Evolutionary conservation across 2,329 filamentous ascomycete genomes (phyloP).

Genomic region (Talaromyces sp.): DNA sequence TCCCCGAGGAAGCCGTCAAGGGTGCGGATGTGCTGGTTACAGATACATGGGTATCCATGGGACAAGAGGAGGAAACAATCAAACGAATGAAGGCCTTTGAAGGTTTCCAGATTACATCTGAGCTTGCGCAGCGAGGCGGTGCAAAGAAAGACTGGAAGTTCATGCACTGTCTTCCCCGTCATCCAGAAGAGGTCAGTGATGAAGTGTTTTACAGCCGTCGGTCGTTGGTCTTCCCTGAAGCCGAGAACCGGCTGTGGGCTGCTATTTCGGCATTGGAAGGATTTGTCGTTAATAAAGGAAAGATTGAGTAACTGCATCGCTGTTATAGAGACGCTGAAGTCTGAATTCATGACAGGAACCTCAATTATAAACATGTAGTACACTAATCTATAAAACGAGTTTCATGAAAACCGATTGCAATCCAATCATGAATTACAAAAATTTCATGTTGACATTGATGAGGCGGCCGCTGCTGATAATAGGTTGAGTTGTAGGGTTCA

Average conservation of each 20-base stretch:
- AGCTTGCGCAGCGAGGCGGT: conserved; percentile 76
- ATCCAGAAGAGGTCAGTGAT: conserved; percentile 88
- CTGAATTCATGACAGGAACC: background rate
- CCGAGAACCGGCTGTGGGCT: conserved; percentile 90
- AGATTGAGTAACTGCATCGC: conserved; percentile 49
- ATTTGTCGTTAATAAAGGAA: conserved; percentile 93
- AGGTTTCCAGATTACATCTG: conserved; percentile 87
- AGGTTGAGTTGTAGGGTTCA: background rate
- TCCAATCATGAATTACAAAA: background rate
- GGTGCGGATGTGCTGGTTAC: conserved; percentile 87
- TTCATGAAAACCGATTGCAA: no score
- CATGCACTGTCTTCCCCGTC: conserved; percentile 95
- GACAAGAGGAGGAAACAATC: conserved; percentile 80
- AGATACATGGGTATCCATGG: conserved; percentile 98
- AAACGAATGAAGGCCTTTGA: conserved; percentile 76
- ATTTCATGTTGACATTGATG: background rate
- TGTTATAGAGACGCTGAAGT: background rate
- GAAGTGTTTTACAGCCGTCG: conserved; percentile 87
- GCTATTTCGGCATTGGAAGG: conserved; percentile 81
- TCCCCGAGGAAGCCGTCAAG: conserved; percentile 81
- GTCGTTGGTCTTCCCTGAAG: conserved; percentile 88
- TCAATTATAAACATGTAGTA: background rate
- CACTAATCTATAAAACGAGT: background rate
- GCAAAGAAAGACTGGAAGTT: conserved; percentile 92
- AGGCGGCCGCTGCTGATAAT: background rate